Percentiles rank a stretch among this genome's conserved stretches.
These are phyloP conservation scores for Fermentozyma sake DNA, from an alignment of 1,139 yeast genomes.

Conservation along the genomic window DNA sequence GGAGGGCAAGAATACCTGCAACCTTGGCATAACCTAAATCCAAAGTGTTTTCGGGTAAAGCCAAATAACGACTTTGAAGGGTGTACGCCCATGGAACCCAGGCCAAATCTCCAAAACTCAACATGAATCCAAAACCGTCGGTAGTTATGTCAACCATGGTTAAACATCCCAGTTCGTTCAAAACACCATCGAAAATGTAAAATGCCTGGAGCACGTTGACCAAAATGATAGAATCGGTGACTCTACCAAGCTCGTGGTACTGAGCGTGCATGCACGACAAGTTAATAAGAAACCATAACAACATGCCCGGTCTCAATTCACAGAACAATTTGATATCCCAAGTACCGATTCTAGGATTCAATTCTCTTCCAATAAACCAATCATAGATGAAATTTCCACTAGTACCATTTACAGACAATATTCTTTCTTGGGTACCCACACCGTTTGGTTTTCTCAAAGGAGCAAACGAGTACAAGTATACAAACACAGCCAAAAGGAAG, in stretches of 20 bases:
- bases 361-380: slow-evolving; percentile 96
- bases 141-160: slow-evolving; percentile 95
- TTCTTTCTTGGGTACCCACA: slow-evolving; percentile 54
- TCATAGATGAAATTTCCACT: slow-evolving; percentile 73
- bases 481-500: slow-evolving; percentile 54
- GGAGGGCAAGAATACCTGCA: slow-evolving; percentile 40
- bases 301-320: slow-evolving; percentile 92
- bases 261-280: slow-evolving; percentile 80
- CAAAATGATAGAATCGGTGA: slow-evolving; percentile 69
- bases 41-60: slow-evolving; percentile 52
- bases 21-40: slow-evolving; percentile 43
- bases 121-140: slow-evolving; percentile 96
- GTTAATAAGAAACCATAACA: slow-evolving; percentile 80
- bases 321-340: slow-evolving; percentile 89
- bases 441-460: slow-evolving; percentile 53
- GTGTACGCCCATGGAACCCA: slow-evolving; percentile 94
- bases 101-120: slow-evolving; percentile 88
- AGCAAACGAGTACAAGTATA: slow-evolving; percentile 64
- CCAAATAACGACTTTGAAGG: slow-evolving; percentile 76
- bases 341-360: slow-evolving; percentile 83
- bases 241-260: slow-evolving; percentile 53
- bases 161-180: slow-evolving; percentile 83
- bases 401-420: slow-evolving; percentile 85
- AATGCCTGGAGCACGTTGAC: slow-evolving; percentile 70
- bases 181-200: slow-evolving; percentile 86